phyloP scores from a whole-genome alignment of 2,329 filamentous ascomycete species.

The Atkinsonella texensis region DNA sequence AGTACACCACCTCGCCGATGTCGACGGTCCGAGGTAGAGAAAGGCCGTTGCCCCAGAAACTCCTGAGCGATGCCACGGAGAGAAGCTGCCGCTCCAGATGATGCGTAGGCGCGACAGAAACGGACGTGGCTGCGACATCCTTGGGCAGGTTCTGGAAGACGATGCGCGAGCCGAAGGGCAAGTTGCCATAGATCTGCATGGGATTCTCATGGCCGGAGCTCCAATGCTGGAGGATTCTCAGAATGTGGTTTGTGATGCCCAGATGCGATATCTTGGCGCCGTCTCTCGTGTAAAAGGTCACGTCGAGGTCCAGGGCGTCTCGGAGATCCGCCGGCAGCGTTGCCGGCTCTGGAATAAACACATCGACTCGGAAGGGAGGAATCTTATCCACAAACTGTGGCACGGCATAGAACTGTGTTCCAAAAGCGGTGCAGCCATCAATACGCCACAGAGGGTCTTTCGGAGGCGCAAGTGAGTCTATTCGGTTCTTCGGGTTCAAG shows the following conservation, averaged over 20 bases:
- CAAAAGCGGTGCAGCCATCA: slow-evolving; percentile 44
- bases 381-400: slow-evolving; percentile 36
- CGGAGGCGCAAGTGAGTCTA: slow-evolving; percentile 40
- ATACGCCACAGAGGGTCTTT: slow-evolving; percentile 40
- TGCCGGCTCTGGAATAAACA: slow-evolving; percentile 41
- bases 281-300: slow-evolving; percentile 45
- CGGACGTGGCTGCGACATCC: slow-evolving; percentile 31
- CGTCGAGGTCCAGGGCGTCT: slow-evolving; percentile 32
- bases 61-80: slow-evolving; percentile 27
- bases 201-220: slow-evolving; percentile 22
- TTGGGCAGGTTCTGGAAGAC: slow-evolving; percentile 39
- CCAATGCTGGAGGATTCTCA: slow-evolving; percentile 42
- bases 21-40: slow-evolving; percentile 35
- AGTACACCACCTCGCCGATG: slow-evolving; percentile 35
- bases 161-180: slow-evolving; percentile 47
- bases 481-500: slow-evolving; percentile 49
- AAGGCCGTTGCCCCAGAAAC: slow-evolving; percentile 30
- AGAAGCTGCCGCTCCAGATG: slow-evolving; percentile 41
- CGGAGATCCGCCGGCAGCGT: slow-evolving; percentile 29
- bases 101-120: slow-evolving; percentile 37
- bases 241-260: slow-evolving; percentile 40
- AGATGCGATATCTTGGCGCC: slow-evolving; percentile 32
- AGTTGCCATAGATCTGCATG: slow-evolving; percentile 25
- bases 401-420: slow-evolving; percentile 44
- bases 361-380: slow-evolving; percentile 43